Percentiles rank a stretch among this genome's conserved stretches.
Evolutionary conservation across 306 rosid genomes (phyloP).

Genomic region (Glycyrrhiza uralensis): DNA sequence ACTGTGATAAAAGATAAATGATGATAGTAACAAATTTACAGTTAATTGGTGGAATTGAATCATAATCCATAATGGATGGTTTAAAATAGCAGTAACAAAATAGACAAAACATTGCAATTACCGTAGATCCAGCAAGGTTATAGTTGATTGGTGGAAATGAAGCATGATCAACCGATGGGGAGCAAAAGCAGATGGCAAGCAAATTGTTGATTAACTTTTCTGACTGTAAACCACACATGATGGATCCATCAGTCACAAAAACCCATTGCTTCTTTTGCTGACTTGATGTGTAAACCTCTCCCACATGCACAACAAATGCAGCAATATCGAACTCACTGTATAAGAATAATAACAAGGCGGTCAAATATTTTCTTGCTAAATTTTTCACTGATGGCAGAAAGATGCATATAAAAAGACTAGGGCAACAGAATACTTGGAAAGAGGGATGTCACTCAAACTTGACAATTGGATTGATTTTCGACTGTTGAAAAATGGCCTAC

Average conservation of each 20-base stretch:
- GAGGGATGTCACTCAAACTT: constrained; percentile 61
- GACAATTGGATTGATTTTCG: constrained; percentile 57
- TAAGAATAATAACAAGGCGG: background rate
- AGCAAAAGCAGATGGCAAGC: constrained; percentile 85
- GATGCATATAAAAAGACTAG: background rate
- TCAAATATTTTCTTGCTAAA: constrained; percentile 22
- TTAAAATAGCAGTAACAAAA: background rate
- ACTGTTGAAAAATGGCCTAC: constrained; percentile 60
- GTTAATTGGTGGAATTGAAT: constrained; percentile 12
- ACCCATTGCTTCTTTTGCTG: constrained; percentile 82
- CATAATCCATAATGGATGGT: background rate
- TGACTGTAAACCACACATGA: constrained; percentile 38
- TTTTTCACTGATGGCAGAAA: background rate
- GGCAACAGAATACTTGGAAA: constrained; percentile 54
- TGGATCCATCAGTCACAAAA: constrained; percentile 80
- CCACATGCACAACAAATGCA: constrained; percentile 76
- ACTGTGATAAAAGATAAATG: background rate
- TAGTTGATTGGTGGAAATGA: constrained; percentile 56
- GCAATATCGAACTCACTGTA: constrained; percentile 78
- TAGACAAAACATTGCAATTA: constrained; percentile 23
- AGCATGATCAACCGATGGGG: constrained; percentile 46
- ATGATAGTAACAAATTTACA: background rate
- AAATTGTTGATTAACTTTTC: constrained; percentile 43
- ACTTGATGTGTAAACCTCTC: constrained; percentile 50
- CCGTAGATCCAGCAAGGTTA: constrained; percentile 76